Evolutionary conservation across 2,329 filamentous ascomycete species (phyloP).

Genomic region (Fusarium cyanostomum): DNA sequence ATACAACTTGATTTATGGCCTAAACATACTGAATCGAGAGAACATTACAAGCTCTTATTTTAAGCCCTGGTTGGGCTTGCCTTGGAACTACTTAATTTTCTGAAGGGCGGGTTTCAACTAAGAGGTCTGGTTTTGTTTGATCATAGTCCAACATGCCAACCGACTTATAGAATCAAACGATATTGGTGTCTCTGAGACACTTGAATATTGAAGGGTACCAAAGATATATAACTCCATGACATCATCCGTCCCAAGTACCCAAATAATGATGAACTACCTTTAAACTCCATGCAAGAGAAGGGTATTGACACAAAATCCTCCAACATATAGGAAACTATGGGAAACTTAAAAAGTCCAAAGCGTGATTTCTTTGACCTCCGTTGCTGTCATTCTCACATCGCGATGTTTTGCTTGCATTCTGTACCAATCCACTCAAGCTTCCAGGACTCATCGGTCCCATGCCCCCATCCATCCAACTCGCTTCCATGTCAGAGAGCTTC

Average conservation of each 20-base stretch:
- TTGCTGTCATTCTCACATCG: slow-evolving; percentile 22
- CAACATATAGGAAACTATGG: slow-evolving; percentile 4
- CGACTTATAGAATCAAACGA: too few relatives aligned
- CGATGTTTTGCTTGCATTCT: slow-evolving; percentile 43
- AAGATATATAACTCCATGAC: background rate
- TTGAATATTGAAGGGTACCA: too few relatives aligned
- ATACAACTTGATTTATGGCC: too few relatives aligned
- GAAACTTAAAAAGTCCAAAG: slow-evolving; percentile 54
- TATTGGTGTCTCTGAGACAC: too few relatives aligned
- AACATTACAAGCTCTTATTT: too few relatives aligned
- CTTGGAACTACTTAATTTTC: too few relatives aligned
- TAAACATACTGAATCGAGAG: too few relatives aligned
- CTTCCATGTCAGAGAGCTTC: slow-evolving; percentile 13
- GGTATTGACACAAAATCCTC: background rate
- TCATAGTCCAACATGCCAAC: too few relatives aligned
- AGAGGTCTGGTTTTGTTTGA: too few relatives aligned
- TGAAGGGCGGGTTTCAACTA: too few relatives aligned
- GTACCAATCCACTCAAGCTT: slow-evolving; percentile 46
- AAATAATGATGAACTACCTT: background rate
- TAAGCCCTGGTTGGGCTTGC: too few relatives aligned
- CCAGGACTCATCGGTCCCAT: slow-evolving; percentile 41
- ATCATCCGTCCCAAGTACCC: background rate
- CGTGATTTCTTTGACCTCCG: slow-evolving; percentile 45
- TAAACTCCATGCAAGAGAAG: slow-evolving; percentile 17
- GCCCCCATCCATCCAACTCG: slow-evolving; percentile 24